Percentiles rank a stretch among this genome's conserved stretches.
phyloP scores from a whole-genome alignment of 768 basidiomycete species.

The Coprinellus aureogranulatus region DNA sequence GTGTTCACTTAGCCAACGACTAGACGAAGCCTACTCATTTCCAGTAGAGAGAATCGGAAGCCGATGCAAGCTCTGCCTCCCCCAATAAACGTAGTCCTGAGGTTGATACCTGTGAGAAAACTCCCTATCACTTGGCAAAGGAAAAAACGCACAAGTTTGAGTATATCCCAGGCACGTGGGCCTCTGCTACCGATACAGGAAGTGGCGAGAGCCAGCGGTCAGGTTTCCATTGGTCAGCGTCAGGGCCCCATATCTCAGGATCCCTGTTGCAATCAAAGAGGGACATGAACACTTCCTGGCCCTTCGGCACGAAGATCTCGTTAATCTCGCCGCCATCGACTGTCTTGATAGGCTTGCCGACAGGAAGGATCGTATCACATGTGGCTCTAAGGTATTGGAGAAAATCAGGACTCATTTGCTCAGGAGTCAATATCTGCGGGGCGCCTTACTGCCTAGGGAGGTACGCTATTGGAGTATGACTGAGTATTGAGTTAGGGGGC shows the following conservation, averaged over 20 bases:
- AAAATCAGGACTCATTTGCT: not conserved
- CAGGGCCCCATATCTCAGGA: conserved; percentile 44
- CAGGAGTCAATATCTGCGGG: not conserved
- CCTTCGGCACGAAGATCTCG: conserved; percentile 36
- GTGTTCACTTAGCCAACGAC: not conserved
- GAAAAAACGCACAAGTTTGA: conserved; percentile 32
- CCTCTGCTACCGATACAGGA: conserved; percentile 25
- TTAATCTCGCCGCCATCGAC: conserved; percentile 20
- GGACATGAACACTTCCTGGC: conserved; percentile 29
- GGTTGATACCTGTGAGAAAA: no score
- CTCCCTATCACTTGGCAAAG: not conserved
- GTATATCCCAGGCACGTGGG: conserved; percentile 42
- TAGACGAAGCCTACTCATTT: not conserved
- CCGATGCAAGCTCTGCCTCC: conserved; percentile 9
- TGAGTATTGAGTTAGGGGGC: no score
- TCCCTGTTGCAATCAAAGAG: conserved; percentile 37
- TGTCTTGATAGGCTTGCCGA: conserved; percentile 22
- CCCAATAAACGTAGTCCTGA: conserved; percentile 3
- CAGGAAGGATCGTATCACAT: conserved; percentile 21
- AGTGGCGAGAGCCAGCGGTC: conserved; percentile 43
- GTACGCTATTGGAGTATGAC: conserved; percentile 23
- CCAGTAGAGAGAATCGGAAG: conserved; percentile 8
- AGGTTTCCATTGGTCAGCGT: conserved; percentile 47
- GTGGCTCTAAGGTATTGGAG: conserved; percentile 14
- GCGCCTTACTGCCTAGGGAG: conserved; percentile 16